Evolutionary conservation across 164 flowering plant genomes (phyloP).

Genomic region (Stephania cephalantha): DNA sequence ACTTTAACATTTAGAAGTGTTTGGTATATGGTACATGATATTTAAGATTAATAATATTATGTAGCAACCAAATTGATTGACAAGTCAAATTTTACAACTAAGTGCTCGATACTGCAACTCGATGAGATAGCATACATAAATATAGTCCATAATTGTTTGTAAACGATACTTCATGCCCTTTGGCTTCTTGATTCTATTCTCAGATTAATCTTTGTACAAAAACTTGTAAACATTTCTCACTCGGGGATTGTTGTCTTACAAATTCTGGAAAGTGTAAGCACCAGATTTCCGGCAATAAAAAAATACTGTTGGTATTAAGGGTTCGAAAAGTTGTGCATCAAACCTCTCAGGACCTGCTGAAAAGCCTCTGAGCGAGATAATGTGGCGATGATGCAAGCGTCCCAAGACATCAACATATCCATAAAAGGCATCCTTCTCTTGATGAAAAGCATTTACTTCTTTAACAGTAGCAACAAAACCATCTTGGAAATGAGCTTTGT

Average conservation of each 20-base stretch:
- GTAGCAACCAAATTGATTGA: too few species aligned
- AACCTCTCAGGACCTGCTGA: constrained; percentile 58
- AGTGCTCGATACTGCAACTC: too few species aligned
- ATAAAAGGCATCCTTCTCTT: constrained; percentile 41
- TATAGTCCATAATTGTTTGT: too few species aligned
- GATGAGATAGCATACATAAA: too few species aligned
- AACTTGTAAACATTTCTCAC: not conserved
- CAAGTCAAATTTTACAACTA: too few species aligned
- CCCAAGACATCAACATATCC: constrained; percentile 56
- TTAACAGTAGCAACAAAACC: constrained; percentile 55
- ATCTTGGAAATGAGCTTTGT: constrained; percentile 57
- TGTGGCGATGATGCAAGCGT: constrained; percentile 72
- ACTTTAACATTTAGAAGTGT: too few species aligned
- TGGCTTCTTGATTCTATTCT: too few species aligned
- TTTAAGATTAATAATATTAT: too few species aligned
- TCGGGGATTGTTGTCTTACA: not conserved
- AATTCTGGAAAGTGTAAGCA: not conserved
- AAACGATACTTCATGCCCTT: too few species aligned
- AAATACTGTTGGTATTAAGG: not conserved
- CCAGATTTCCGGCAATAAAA: not conserved
- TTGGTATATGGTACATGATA: too few species aligned
- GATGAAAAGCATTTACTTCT: constrained; percentile 37
- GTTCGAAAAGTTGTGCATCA: not conserved
- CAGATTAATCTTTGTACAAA: not conserved
- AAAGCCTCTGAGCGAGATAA: constrained; percentile 61